Percentiles rank a stretch among this genome's conserved stretches.
phyloP scores from a whole-genome alignment of 2,329 filamentous ascomycete species.

The Ustulina deusta region DNA sequence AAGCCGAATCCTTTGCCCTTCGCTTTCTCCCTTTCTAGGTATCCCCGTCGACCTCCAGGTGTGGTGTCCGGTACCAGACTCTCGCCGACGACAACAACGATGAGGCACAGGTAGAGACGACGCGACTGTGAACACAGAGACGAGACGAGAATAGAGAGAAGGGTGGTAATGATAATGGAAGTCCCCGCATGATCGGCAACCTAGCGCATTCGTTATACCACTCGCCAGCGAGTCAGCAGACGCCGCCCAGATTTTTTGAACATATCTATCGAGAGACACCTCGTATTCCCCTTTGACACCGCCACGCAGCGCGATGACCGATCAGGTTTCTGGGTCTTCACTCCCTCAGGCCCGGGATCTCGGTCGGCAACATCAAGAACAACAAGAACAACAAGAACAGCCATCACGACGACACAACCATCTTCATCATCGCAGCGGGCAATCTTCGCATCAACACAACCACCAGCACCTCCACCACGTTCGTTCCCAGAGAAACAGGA shows the following conservation, averaged over 20 bases:
- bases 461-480: slow-evolving; percentile 50
- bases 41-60: slow-evolving; percentile 31
- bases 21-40: slow-evolving; percentile 27
- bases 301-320: slow-evolving; percentile 58
- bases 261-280: slow-evolving; percentile 45
- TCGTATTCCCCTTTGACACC: slow-evolving; percentile 54
- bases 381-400: slow-evolving; percentile 15
- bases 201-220: slow-evolving; percentile 48
- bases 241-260: slow-evolving; percentile 45
- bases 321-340: slow-evolving; percentile 61
- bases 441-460: slow-evolving; percentile 37
- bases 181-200: slow-evolving; percentile 49
- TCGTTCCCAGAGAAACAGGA: slow-evolving; percentile 46
- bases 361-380: slow-evolving; percentile 39
- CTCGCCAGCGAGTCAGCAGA: slow-evolving; percentile 48
- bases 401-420: slow-evolving; percentile 46
- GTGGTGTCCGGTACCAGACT: slow-evolving; percentile 40
- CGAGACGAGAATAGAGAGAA: slow-evolving; percentile 36
- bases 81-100: slow-evolving; percentile 43
- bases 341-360: slow-evolving; percentile 61
- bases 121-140: slow-evolving; percentile 40
- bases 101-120: slow-evolving; percentile 48
- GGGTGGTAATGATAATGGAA: slow-evolving; percentile 49
- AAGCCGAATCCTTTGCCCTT: slow-evolving; percentile 7
- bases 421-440: slow-evolving; percentile 47